phyloP scores from a whole-genome alignment of 768 basidiomycete genomes.

The Macrolepiota fuliginosa region DNA sequence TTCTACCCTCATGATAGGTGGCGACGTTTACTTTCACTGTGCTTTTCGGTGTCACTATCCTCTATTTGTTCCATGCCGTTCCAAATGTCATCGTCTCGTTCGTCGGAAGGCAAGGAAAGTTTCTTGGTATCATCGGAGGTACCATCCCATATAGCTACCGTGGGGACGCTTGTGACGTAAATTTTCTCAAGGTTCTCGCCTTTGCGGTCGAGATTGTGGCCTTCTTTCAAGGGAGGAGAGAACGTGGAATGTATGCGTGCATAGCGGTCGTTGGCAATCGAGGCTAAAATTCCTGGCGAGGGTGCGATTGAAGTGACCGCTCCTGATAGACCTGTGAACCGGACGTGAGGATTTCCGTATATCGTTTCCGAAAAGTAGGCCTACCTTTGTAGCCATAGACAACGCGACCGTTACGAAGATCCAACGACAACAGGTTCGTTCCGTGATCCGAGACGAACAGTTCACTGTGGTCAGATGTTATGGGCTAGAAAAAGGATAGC shows the following conservation, averaged over 20 bases:
- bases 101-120: slow-evolving; percentile 46
- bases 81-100: slow-evolving; percentile 67
- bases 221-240: slow-evolving; percentile 44
- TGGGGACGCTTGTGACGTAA: slow-evolving; percentile 62
- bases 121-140: slow-evolving; percentile 19
- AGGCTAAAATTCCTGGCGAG: slow-evolving; percentile 52
- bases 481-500: neutral
- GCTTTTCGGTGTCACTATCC: slow-evolving; percentile 12
- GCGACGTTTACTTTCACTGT: slow-evolving; percentile 14
- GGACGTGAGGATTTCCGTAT: neutral
- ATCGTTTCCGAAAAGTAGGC: neutral
- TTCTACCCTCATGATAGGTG: neutral
- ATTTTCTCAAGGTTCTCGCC: slow-evolving; percentile 62
- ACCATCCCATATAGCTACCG: slow-evolving; percentile 61
- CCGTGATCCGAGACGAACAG: slow-evolving; percentile 67
- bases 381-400: slow-evolving; percentile 68
- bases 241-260: slow-evolving; percentile 64
- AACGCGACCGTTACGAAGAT: slow-evolving; percentile 64
- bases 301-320: slow-evolving; percentile 63
- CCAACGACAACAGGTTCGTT: slow-evolving; percentile 61
- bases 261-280: slow-evolving; percentile 67
- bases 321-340: slow-evolving; percentile 62
- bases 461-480: slow-evolving; percentile 43
- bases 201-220: slow-evolving; percentile 52
- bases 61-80: slow-evolving; percentile 56